Evolutionary conservation across 1,139 yeast genomes (phyloP), one percentile per base, ranked within the genome.

Genomic region (Zygoascus hellenicus): DNA sequence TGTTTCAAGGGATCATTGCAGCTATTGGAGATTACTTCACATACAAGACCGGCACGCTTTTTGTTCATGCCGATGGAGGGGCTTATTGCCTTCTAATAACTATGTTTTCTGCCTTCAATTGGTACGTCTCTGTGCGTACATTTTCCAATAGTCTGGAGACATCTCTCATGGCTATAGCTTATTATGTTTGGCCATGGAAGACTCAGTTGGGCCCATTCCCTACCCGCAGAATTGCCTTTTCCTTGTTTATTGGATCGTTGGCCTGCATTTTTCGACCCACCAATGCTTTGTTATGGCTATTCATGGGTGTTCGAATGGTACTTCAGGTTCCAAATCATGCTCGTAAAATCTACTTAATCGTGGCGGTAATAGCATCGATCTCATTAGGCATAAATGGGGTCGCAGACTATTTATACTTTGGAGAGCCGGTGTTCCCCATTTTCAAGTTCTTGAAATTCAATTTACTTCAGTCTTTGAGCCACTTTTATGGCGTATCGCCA

Each of bases 81-180:
- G 59, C 68, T 41, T 58, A 67, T 30, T 71, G 82, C 0, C 62
- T 83, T 29, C 44, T 69, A 1, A 59, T 85, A 22, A 81, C 92
- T 14, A 54, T 86, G 5, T 63, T 76, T 1, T 87, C 90, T 50
- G 84, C 89, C 7, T 90, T 88, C 72, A 89, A 89, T 61, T 86
- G 92, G 84, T 87, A 76, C 63, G 74, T 83, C 42, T 71, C 79
- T 37, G 82, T 96, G 1, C 72, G 99, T 53, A 83, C 96, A 1
- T 94, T 94, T 62, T 80, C 95, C 45, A 94, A 92, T 59, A 78
- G 85, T 19, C 70, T 89, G 45, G 99, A 94, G 63, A 76, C 84
- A 73, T 72, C 77, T 1, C 61, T 90, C 48, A 86, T 94, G 0
- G 71, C 82, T 0, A 65, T 78, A n/a, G 92, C 90, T 0, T 68